Base-by-base conservation (phyloP, 2,329 filamentous ascomycete genomes). In the Xylaria sp. region DNA sequence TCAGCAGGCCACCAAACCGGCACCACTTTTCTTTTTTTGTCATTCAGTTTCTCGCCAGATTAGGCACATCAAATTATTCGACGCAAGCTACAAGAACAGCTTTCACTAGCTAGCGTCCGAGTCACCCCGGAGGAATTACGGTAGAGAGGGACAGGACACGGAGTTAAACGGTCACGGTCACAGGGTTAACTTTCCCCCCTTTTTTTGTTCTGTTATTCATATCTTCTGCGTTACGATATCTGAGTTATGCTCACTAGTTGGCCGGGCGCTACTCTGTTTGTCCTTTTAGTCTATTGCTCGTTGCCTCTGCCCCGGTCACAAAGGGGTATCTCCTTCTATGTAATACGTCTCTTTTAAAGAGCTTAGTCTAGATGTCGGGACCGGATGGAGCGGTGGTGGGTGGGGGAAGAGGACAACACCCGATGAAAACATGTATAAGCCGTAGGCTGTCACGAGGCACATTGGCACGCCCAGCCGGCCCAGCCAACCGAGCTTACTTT, bases 141-240 rank as follows among this genome's bases (percentile, higher is more conserved):
- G 40, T 54, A 57, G 40, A 55, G 50, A 54, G 50, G 54, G 25
- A 42, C 56, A 53, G 25, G 64, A 57, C 54, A 59, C 33, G 64
- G 61, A 58, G 61, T 64, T 61, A 17, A 66, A 23, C 33, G 61
- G 55, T 59, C 46, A 56, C 28, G 35, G 51, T 45, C 54, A 66
- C n/a, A n/a, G n/a, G n/a, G n/a, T n/a, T 40, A 54, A 54, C 47
- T 38, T 38, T 7, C 21, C 21, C 12, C 21, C 8, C 12, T 43
- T 11, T 21, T 38, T 23, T n/a, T 40, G 23, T 14, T 50, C 6
- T 25, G n/a, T 1, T 50, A 15, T 33, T 47, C 25, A 8, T 38
- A 17, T 52, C 43, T 54, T 61, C 25, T 47, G 40, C 56, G 46
- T 58, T 42, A 47, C 25, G 59, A 57, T 60, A 49, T 60, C 28